These are phyloP conservation scores for Blastomyces parvus DNA, from an alignment of 2,329 filamentous ascomycete genomes.

Conservation along the genomic window DNA sequence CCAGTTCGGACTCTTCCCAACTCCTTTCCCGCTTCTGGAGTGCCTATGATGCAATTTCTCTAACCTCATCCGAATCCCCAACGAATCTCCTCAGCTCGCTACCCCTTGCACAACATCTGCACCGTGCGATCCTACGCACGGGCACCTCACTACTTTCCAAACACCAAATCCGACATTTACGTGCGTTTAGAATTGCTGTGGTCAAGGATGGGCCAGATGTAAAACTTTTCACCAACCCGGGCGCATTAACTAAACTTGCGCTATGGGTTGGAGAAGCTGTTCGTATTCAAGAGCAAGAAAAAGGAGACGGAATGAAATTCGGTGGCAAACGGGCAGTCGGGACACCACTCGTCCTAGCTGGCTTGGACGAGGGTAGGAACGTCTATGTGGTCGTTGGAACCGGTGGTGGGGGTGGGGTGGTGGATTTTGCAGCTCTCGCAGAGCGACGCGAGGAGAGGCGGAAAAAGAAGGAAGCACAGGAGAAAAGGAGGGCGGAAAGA, in stretches of 20 bases:
- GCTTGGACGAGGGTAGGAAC: constrained; percentile 74
- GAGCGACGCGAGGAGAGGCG: constrained; percentile 57
- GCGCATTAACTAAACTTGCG: constrained; percentile 84
- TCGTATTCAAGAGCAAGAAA: constrained; percentile 76
- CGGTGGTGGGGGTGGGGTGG: constrained; percentile 71
- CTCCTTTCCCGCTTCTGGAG: constrained; percentile 46
- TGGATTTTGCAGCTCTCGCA: constrained; percentile 54
- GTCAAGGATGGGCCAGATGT: constrained; percentile 93
- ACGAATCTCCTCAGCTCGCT: constrained; percentile 61
- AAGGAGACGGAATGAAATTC: constrained; percentile 54
- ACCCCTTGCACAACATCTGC: constrained; percentile 75
- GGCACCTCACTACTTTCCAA: constrained; percentile 88
- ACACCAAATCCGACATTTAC: constrained; percentile 82
- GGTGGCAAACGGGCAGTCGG: constrained; percentile 41
- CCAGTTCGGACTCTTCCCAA: constrained; percentile 24
- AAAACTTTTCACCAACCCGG: constrained; percentile 81
- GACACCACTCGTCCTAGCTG: constrained; percentile 81
- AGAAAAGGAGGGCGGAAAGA: constrained; percentile 52
- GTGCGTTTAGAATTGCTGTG: constrained; percentile 88
- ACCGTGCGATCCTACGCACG: constrained; percentile 85
- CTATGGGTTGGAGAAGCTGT: constrained; percentile 92
- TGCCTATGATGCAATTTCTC: constrained; percentile 49
- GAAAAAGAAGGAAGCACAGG: constrained; percentile 54
- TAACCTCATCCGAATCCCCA: constrained; percentile 36
- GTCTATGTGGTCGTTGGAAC: constrained; percentile 91